Base-by-base conservation (phyloP, 2,329 filamentous ascomycete species). In the Penicillium olsonii region DNA sequence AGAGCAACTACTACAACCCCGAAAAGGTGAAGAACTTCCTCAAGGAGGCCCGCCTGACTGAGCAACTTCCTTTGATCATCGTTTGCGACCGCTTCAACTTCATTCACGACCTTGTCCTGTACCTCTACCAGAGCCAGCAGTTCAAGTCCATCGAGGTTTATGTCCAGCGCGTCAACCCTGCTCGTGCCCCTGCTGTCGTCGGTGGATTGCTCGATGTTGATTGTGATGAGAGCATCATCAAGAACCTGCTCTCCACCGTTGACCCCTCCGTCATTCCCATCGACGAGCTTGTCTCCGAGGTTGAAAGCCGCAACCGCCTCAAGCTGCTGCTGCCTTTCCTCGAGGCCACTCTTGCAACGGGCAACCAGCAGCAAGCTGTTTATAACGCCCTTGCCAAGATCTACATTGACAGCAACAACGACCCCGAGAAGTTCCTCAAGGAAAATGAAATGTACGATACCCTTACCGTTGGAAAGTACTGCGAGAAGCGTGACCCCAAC, bases 61-160 rank as follows among this genome's bases (percentile, higher is more conserved):
- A 99, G 72, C 92, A 96, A 75, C 81, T 99, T 37, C 94, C 94
- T 37, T 79, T 99, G 46, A 99, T 99, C 75, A 96, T 97, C 62
- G 91, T 99, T 51, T 99, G 95, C 75, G 94, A 99, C 69, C 90
- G 92, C n/a, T 96, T 95, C 82, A 95, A 97, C 78, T 96, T 99
- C 67, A 90, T 97, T 35, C 94, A 99, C 67, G 94, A 99, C 66
- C 75, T 99, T 66, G 90, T 99, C 37, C 82, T 99, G 18, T 96
- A 94, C 75, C 84, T 99, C 8, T 99, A 99, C 79, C 94, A 97
- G 80, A 95, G 95, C 75, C 92, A 99, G 74, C 92, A 97, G 68
- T 99, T 96, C 82, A 91, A 95, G 77, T 96, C 94, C 1, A 99
- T 99, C 58, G 94, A 99, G 76, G 87, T 95, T 9, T 99, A 99